Conservation (phyloP, 805 yeast genomes). For the Naumovozyma castellii region DNA sequence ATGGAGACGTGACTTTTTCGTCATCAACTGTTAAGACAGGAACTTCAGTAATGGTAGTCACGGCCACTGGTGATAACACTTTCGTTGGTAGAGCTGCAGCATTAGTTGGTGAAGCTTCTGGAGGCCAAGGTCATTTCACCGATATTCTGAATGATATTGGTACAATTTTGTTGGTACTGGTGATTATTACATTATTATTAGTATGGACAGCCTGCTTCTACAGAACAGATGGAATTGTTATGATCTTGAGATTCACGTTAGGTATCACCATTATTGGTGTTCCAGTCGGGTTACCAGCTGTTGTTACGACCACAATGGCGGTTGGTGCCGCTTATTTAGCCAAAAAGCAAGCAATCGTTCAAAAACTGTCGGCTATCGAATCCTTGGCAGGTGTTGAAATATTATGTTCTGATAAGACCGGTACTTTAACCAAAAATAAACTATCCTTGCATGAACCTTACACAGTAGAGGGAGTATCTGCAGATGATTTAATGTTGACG, state of each 20-base stretch:
- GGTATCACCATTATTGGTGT: slow-evolving; percentile 97
- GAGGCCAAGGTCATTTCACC: slow-evolving; percentile 92
- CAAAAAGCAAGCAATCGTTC: slow-evolving; percentile 94
- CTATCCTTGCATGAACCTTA: slow-evolving; percentile 92
- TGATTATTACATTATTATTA: slow-evolving; percentile 73
- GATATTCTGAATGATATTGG: slow-evolving; percentile 97
- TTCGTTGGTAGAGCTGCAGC: slow-evolving; percentile 97
- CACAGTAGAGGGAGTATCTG: slow-evolving; percentile 94
- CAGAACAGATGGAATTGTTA: slow-evolving; percentile 78
- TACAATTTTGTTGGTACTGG: slow-evolving; percentile 81
- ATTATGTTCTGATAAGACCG: slow-evolving; percentile 95
- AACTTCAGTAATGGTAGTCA: slow-evolving; percentile 87
- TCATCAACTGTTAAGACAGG: slow-evolving; percentile 95
- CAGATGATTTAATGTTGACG: slow-evolving; percentile 93
- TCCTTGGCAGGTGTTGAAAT: slow-evolving; percentile 96
- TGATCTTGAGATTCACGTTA: slow-evolving; percentile 81
- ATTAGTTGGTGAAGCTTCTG: slow-evolving; percentile 86
- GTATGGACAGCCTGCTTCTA: slow-evolving; percentile 94
- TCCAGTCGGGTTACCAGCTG: slow-evolving; percentile 98
- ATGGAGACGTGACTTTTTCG: slow-evolving; percentile 80
- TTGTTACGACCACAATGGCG: slow-evolving; percentile 97
- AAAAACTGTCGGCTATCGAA: slow-evolving; percentile 93
- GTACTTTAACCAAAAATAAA: slow-evolving; percentile 95
- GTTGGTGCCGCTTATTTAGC: slow-evolving; percentile 99
- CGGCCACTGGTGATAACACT: slow-evolving; percentile 92